phyloP scores from a whole-genome alignment of 2,329 filamentous ascomycete species.

The Emericellopsis cladophorae region DNA sequence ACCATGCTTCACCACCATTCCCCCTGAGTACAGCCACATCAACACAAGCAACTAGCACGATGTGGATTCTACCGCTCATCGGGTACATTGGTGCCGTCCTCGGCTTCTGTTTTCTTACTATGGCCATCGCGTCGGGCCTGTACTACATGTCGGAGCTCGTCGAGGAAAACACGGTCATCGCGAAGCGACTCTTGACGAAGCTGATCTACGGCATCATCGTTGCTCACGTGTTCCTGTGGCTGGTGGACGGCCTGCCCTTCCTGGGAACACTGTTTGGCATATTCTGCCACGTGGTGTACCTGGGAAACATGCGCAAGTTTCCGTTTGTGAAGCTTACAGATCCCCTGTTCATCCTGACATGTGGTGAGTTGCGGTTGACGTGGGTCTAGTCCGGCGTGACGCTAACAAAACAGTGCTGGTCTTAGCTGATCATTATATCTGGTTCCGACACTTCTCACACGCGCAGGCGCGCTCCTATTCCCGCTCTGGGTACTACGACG shows the following conservation, averaged over 20 bases:
- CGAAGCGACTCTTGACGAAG: conserved; percentile 72
- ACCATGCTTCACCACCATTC: background rate
- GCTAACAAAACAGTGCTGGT: conserved; percentile 50
- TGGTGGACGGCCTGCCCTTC: conserved; percentile 80
- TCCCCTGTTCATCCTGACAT: conserved; percentile 75
- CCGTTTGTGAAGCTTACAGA: conserved; percentile 76
- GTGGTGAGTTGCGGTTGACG: conserved; percentile 39
- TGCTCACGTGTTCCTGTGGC: conserved; percentile 59
- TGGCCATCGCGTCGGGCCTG: conserved; percentile 93
- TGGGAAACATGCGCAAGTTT: conserved; percentile 68
- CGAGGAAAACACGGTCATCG: conserved; percentile 90
- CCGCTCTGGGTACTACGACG: conserved; percentile 49
- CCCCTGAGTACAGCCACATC: too few relatives aligned
- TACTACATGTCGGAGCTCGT: conserved; percentile 98
- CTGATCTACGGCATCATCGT: conserved; percentile 75
- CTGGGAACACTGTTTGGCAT: conserved; percentile 63
- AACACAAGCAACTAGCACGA: conserved; percentile 24
- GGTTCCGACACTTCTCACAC: conserved; percentile 85
- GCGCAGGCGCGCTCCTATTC: conserved; percentile 45
- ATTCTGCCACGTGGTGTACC: conserved; percentile 70
- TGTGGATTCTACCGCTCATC: conserved; percentile 93
- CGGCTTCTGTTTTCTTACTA: conserved; percentile 86
- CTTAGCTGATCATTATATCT: conserved; percentile 81
- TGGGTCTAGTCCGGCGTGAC: too few relatives aligned
- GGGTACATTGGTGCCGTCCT: conserved; percentile 79